These are phyloP conservation scores for Cutaneotrichosporon arboriforme DNA, from an alignment of 1,284 basidiomycete species.

Conservation along the genomic window DNA sequence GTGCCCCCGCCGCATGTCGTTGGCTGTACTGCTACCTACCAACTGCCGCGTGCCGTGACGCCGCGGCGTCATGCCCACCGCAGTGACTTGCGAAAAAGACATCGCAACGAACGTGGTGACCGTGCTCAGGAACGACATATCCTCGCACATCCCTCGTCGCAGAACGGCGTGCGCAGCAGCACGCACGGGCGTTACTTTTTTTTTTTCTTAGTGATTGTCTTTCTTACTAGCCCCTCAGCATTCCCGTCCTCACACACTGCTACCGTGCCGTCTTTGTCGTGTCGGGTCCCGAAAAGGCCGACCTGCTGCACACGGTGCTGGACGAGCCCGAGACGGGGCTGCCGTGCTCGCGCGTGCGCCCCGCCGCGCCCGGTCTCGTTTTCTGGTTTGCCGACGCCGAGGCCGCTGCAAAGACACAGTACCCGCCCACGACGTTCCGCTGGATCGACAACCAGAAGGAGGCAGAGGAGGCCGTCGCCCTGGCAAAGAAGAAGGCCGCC, in stretches of 20 bases:
- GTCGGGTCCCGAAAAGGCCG: conserved; percentile 75
- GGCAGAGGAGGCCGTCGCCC: conserved; percentile 45
- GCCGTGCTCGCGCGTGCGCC: conserved; percentile 78
- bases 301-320: conserved; percentile 69
- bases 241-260: conserved; percentile 88
- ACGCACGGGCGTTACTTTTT: too few relatives aligned
- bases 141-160: too few relatives aligned
- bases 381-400: conserved; percentile 87
- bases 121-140: too few relatives aligned
- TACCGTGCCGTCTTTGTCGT: conserved; percentile 83
- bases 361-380: conserved; percentile 73
- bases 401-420: conserved; percentile 54
- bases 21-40: neutral
- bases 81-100: too few relatives aligned
- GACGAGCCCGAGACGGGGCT: conserved; percentile 77
- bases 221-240: conserved; percentile 15
- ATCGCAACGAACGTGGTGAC: too few relatives aligned
- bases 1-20: neutral
- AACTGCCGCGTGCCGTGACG: too few relatives aligned
- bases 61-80: too few relatives aligned
- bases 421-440: conserved; percentile 45
- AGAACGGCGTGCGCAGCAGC: neutral
- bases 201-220: too few relatives aligned
- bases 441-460: conserved; percentile 49
- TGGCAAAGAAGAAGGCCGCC: conserved; percentile 32